phyloP scores from a whole-genome alignment of 2,329 filamentous ascomycete species.

The Cordyceps pruinosa region DNA sequence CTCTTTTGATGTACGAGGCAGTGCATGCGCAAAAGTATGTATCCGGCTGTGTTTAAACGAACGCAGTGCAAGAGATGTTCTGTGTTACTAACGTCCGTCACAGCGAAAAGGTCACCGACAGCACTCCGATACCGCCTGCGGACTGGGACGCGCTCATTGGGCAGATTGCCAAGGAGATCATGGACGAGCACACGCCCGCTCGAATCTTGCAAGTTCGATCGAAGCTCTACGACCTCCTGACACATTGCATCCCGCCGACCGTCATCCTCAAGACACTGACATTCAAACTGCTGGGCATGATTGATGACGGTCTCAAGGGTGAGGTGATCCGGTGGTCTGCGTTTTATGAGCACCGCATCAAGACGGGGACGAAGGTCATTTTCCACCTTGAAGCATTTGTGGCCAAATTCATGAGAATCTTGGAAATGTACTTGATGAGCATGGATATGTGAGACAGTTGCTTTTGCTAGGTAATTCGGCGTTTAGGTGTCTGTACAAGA shows the following conservation, averaged over 20 bases:
- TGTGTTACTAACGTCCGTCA: conserved; percentile 24
- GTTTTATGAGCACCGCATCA: conserved; percentile 94
- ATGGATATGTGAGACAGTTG: conserved; percentile 56
- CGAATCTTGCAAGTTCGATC: conserved; percentile 81
- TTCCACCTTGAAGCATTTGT: conserved; percentile 98
- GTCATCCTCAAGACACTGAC: conserved; percentile 92
- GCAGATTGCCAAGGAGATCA: conserved; percentile 86
- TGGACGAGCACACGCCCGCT: conserved; percentile 85
- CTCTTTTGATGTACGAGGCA: conserved; percentile 93
- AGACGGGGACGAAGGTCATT: conserved; percentile 88
- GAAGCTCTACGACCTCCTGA: conserved; percentile 94
- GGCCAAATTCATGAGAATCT: conserved; percentile 94
- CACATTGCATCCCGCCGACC: conserved; percentile 93
- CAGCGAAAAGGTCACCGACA: conserved; percentile 85
- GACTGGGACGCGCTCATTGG: conserved; percentile 93
- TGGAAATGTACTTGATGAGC: conserved; percentile 86
- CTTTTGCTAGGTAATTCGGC: not conserved
- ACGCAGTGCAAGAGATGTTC: not conserved
- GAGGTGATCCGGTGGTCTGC: conserved; percentile 95
- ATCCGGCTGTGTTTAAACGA: not conserved
- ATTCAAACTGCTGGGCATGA: conserved; percentile 80
- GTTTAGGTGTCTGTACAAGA: conserved; percentile 4
- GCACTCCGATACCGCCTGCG: conserved; percentile 83
- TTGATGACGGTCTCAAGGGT: conserved; percentile 83
- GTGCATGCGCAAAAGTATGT: conserved; percentile 93